Evolutionary conservation across 2,329 filamentous ascomycete genomes (phyloP), one percentile per base, ranked within the genome.

Genomic region (Pseudogymnoascus destructans): DNA sequence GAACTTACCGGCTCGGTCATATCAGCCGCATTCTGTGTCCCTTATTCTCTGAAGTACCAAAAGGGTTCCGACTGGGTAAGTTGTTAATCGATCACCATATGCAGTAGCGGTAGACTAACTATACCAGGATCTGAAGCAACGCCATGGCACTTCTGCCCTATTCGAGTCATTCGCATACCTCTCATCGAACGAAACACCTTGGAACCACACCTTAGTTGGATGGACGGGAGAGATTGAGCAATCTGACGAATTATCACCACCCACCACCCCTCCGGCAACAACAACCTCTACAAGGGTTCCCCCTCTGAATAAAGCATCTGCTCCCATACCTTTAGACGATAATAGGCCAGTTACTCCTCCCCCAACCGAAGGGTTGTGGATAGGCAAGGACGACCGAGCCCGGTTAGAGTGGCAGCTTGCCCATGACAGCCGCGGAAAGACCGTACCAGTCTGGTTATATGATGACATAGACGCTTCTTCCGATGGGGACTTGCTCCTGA

Each of bases 131-230:
- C 74, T 96, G 58, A 82, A 81, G 65, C 77, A 83, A 61, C 87
- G 91, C 23, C 86, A 86, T 61, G 92, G 92, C 58, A 92, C 91
- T 60, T 96, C 92, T 10, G 90, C 92, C 13, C 79, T 97, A 32
- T 95, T 95, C 72, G 90, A 96, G 70, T 91, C 90, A 8, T 90
- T 97, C 67, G 81, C 85, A 59, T 85, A 95, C 72, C 82, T 97
- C 46, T 88, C 90, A 3, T 95, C 90, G n/a, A 78, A 86, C 59
- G 79, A 86, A 42, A 85, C 86, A 1, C 84, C 86, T 17, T 97
- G 91, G 91, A 89, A 90, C 66, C 92, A 96, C 73, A 93, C 85
- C 0, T 80, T 96, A 5, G 87, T 97, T 57, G 91, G 89, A 49
- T 97, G 92, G 92, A 95, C 92, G 2, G 92, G 92, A 60, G 92